These are phyloP conservation scores for Takashimella koratensis DNA, from an alignment of 1,284 basidiomycete species.

Conservation along the genomic window DNA sequence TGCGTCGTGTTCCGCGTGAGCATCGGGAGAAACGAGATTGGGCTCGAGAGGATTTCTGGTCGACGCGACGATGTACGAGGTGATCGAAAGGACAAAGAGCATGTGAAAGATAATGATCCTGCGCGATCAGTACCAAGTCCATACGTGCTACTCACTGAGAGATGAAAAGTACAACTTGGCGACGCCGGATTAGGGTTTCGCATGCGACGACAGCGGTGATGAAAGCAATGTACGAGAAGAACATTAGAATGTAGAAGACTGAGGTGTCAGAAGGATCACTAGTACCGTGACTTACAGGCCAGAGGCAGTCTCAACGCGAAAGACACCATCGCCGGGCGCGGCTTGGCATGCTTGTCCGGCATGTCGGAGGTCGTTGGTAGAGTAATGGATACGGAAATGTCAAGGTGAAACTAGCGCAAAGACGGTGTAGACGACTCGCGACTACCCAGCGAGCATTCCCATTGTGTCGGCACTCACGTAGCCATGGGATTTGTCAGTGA, in stretches of 20 bases:
- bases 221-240: not conserved
- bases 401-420: too few species aligned
- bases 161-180: not conserved
- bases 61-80: constrained; percentile 24
- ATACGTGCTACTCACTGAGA: not conserved
- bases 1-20: not conserved
- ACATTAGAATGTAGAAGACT: not conserved
- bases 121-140: not conserved
- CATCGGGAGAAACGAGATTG: constrained; percentile 21
- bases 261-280: not conserved
- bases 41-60: constrained; percentile 27
- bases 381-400: too few species aligned
- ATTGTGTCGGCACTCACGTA: too few species aligned
- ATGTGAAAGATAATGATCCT: constrained; percentile 27
- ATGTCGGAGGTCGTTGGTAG: too few species aligned
- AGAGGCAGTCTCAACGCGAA: too few species aligned
- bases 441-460: too few species aligned
- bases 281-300: not conserved
- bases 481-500: too few species aligned
- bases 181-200: not conserved
- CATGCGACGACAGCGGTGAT: not conserved
- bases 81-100: constrained; percentile 23
- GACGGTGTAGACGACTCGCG: too few species aligned
- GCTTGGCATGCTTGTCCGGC: too few species aligned
- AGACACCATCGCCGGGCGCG: too few species aligned